Evolutionary conservation across 2,329 filamentous ascomycete species (phyloP).

Genomic region (Penicillium psychrosexuale): DNA sequence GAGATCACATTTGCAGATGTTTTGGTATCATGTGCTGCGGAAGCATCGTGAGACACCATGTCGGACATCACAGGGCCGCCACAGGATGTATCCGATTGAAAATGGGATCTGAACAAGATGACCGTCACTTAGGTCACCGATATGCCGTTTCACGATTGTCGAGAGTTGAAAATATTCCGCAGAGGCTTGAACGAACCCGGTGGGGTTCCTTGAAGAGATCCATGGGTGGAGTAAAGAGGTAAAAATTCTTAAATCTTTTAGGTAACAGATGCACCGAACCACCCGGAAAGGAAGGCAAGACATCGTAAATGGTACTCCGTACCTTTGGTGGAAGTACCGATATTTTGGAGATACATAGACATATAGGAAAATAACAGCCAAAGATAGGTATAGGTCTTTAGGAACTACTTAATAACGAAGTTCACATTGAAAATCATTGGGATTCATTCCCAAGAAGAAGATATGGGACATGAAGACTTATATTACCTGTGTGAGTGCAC

Average conservation of each 20-base stretch:
- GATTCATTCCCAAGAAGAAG: no score
- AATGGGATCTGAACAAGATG: not conserved
- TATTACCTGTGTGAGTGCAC: no score
- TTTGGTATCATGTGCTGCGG: not conserved
- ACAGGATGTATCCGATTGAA: not conserved
- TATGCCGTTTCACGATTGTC: not conserved
- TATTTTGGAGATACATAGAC: not conserved
- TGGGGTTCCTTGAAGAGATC: slow-evolving; percentile 4
- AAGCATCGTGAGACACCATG: slow-evolving; percentile 14
- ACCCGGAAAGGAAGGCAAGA: slow-evolving; percentile 8
- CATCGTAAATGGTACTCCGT: not conserved
- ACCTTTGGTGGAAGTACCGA: not conserved
- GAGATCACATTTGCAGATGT: not conserved
- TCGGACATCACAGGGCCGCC: not conserved
- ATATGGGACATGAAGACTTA: no score
- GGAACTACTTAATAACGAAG: no score
- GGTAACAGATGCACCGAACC: slow-evolving; percentile 8
- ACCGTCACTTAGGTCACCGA: not conserved
- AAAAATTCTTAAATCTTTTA: slow-evolving; percentile 17
- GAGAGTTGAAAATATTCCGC: slow-evolving; percentile 12
- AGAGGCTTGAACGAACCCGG: slow-evolving; percentile 5
- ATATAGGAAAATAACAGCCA: no score
- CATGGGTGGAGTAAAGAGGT: slow-evolving; percentile 13
- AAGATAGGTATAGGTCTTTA: no score
- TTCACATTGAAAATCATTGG: no score